Evolutionary conservation across 805 yeast genomes (phyloP).

Genomic region (Pichia eremophila): DNA sequence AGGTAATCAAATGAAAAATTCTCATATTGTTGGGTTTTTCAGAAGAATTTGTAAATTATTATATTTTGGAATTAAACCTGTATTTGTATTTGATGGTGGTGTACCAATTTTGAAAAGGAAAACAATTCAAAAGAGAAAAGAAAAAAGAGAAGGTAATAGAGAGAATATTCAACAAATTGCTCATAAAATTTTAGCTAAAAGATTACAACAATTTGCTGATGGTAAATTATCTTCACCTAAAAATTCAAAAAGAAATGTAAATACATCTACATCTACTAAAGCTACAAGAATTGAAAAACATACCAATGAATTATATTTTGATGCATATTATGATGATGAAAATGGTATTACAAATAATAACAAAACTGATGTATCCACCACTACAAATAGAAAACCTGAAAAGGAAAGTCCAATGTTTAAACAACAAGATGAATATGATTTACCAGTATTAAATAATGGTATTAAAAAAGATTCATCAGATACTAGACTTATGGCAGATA

Average conservation of each 20-base stretch:
- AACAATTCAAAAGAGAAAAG: constrained; percentile 66
- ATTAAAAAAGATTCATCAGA: constrained; percentile 50
- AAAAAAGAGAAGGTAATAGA: constrained; percentile 62
- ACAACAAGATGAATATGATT: constrained; percentile 72
- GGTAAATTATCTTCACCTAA: background rate
- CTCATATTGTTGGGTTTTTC: constrained; percentile 94
- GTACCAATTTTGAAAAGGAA: constrained; percentile 76
- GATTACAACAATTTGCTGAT: constrained; percentile 52
- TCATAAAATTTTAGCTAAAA: constrained; percentile 67
- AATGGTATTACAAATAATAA: constrained; percentile 8
- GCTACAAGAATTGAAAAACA: constrained; percentile 7
- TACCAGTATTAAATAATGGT: constrained; percentile 51
- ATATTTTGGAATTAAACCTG: constrained; percentile 79
- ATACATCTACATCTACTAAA: background rate
- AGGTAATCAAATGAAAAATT: constrained; percentile 66
- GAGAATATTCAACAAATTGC: constrained; percentile 71
- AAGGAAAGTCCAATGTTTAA: constrained; percentile 30
- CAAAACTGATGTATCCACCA: constrained; percentile 5
- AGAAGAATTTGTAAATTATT: constrained; percentile 84
- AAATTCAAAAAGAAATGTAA: background rate
- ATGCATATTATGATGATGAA: constrained; percentile 31
- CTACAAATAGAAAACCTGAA: background rate
- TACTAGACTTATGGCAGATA: constrained; percentile 62
- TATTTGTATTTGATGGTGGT: constrained; percentile 93
- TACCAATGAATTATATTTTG: constrained; percentile 21